These are phyloP conservation scores for Thalassiosira ordinaria DNA, from an alignment of 352 stramenopile species.

Conservation along the genomic window DNA sequence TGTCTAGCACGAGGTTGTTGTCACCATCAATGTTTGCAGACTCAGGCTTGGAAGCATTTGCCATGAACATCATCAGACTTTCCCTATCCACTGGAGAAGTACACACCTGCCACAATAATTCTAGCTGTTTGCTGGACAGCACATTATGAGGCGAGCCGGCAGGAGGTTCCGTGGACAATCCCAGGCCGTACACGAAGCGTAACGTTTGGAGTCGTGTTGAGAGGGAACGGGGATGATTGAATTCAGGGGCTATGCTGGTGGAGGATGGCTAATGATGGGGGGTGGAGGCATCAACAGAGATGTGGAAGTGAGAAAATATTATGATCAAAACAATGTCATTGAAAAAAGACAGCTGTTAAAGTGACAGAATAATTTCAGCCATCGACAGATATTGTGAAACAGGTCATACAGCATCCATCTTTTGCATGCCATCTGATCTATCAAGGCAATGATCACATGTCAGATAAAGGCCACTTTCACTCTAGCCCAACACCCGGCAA, in stretches of 20 bases:
- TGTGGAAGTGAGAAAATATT: conserved; percentile 1
- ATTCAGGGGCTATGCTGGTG: conserved; percentile 42
- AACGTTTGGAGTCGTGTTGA: conserved; percentile 73
- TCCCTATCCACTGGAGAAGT: conserved; percentile 65
- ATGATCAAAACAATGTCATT: too few species aligned
- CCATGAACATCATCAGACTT: conserved; percentile 81
- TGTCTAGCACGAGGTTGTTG: neutral
- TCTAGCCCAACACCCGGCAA: too few species aligned
- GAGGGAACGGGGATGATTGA: conserved; percentile 58
- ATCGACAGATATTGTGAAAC: too few species aligned
- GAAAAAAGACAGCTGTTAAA: too few species aligned
- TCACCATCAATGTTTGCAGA: conserved; percentile 10
- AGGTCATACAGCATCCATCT: too few species aligned
- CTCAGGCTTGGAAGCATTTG: conserved; percentile 61
- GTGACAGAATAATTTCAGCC: too few species aligned
- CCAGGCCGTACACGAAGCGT: conserved; percentile 76
- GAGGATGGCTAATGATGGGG: conserved; percentile 38
- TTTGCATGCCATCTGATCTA: too few species aligned
- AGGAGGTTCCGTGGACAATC: conserved; percentile 47
- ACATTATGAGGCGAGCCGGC: too few species aligned
- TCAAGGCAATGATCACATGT: too few species aligned
- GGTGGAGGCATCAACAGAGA: neutral
- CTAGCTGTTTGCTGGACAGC: conserved; percentile 62
- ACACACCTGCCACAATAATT: conserved; percentile 79
- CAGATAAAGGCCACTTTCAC: too few species aligned